These are phyloP conservation scores for Xanthoconium stramineum DNA, from an alignment of 768 basidiomycete genomes.

Conservation along the genomic window DNA sequence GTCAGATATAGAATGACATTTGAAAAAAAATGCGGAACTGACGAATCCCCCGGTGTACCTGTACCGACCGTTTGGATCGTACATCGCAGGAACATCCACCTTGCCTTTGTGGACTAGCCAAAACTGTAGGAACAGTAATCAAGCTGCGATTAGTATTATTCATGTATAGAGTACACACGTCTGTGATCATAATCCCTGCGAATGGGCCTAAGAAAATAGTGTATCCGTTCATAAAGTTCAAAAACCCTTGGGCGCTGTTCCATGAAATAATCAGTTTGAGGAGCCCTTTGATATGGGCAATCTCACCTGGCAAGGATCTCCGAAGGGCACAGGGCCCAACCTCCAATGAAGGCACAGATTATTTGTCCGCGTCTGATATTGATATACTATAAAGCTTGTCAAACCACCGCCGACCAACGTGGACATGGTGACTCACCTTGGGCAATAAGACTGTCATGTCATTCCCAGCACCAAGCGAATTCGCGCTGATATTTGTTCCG, in stretches of 20 bases:
- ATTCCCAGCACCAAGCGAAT: slow-evolving; percentile 71
- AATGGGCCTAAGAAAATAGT: slow-evolving; percentile 87
- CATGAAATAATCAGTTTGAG: not conserved
- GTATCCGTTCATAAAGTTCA: slow-evolving; percentile 80
- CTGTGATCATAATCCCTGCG: slow-evolving; percentile 65
- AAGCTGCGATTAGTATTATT: not conserved
- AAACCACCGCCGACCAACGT: not conserved
- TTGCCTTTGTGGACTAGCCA: slow-evolving; percentile 72
- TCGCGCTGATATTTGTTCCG: slow-evolving; percentile 54
- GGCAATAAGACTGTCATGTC: slow-evolving; percentile 78
- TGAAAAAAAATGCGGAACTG: slow-evolving; percentile 11
- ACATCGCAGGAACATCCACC: slow-evolving; percentile 83
- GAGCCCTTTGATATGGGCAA: not conserved
- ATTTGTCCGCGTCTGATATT: slow-evolving; percentile 80
- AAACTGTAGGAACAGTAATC: slow-evolving; percentile 43
- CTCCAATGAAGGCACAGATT: slow-evolving; percentile 76
- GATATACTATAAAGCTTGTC: slow-evolving; percentile 32
- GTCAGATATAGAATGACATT: not conserved
- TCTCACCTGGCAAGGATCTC: slow-evolving; percentile 59
- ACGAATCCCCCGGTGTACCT: slow-evolving; percentile 74
- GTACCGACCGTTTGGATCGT: slow-evolving; percentile 75
- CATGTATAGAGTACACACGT: slow-evolving; percentile 37
- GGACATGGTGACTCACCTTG: slow-evolving; percentile 43
- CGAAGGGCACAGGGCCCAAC: slow-evolving; percentile 87
- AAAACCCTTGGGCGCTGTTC: slow-evolving; percentile 55